phyloP scores from a whole-genome alignment of 78 protist species.

The Pigoraptor vietnamica region DNA sequence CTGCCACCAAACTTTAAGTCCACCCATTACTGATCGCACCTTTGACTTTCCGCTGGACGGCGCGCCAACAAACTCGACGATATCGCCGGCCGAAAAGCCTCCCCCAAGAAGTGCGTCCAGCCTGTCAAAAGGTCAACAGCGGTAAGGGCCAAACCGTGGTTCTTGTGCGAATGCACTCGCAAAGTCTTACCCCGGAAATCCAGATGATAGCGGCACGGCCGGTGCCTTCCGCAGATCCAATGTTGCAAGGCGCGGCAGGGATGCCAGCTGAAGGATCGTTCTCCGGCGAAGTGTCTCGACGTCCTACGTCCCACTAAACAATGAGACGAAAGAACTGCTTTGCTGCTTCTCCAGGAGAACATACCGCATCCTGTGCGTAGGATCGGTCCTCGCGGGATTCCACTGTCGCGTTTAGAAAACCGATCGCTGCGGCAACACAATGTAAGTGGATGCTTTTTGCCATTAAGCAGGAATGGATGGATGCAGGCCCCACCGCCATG shows the following conservation, averaged over 20 bases:
- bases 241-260: not conserved
- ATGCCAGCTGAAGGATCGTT: not conserved
- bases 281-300: not conserved
- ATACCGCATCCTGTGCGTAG: too few species aligned
- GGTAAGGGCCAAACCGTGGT: not conserved
- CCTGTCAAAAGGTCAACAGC: not conserved
- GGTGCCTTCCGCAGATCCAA: not conserved
- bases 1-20: not conserved
- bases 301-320: not conserved
- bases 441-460: too few species aligned
- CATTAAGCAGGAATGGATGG: too few species aligned
- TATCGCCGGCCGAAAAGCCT: not conserved
- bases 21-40: not conserved
- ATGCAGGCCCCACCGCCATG: too few species aligned
- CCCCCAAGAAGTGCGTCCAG: not conserved
- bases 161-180: not conserved
- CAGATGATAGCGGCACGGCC: not conserved
- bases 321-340: too few species aligned
- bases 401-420: too few species aligned
- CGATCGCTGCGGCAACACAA: too few species aligned
- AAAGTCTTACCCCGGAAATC: not conserved
- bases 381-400: too few species aligned
- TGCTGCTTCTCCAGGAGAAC: too few species aligned
- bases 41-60: not conserved
- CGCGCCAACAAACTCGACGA: not conserved